Evolutionary conservation across 2,329 filamentous ascomycete species (phyloP).

Genomic region (Colletotrichum gloeosporioides): DNA sequence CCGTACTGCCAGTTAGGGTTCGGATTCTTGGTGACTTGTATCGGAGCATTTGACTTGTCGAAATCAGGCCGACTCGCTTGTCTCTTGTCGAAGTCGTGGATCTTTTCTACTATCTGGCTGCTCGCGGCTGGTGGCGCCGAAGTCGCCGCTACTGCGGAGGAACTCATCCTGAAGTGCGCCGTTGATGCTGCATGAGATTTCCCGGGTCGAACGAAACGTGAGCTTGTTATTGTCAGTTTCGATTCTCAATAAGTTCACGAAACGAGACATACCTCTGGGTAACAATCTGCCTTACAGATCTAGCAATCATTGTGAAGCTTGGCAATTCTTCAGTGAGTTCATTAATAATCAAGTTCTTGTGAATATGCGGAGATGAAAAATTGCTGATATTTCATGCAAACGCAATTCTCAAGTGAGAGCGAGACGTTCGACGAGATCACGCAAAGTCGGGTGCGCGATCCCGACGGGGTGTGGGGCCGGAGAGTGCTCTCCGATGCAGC

Average conservation of each 20-base stretch:
- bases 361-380: background rate
- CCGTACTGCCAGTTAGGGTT: conserved; percentile 70
- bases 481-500: background rate
- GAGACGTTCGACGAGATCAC: background rate
- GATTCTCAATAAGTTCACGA: background rate
- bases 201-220: background rate
- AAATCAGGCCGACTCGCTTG: conserved; percentile 70
- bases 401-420: background rate
- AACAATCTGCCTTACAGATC: background rate
- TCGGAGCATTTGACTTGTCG: conserved; percentile 46
- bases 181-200: background rate
- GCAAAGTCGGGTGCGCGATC: background rate
- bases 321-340: background rate
- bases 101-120: background rate
- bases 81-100: conserved; percentile 70
- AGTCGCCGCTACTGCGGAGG: background rate
- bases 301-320: background rate
- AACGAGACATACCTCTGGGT: background rate
- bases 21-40: conserved; percentile 66
- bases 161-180: background rate
- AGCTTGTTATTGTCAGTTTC: background rate
- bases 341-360: background rate
- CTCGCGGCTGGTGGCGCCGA: background rate
- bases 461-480: background rate
- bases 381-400: background rate